Percentiles rank a stretch among this genome's conserved stretches.
Conservation (phyloP, 2,329 filamentous ascomycete species). For the Talaromyces sp. region DNA sequence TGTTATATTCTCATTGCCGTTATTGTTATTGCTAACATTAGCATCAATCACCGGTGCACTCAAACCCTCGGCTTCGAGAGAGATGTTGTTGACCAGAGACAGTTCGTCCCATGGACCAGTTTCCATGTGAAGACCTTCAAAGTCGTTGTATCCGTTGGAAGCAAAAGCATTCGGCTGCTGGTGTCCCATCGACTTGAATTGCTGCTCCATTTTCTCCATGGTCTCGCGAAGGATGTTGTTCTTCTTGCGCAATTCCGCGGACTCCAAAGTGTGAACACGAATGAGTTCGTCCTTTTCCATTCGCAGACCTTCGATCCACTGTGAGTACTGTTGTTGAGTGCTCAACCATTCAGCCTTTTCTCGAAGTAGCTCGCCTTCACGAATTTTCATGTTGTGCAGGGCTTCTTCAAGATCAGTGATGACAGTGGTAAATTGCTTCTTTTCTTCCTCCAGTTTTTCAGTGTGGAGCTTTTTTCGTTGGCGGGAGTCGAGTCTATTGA, state of each 20-base stretch:
- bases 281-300: conserved; percentile 92
- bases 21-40: conserved; percentile 19
- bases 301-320: conserved; percentile 71
- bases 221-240: conserved; percentile 73
- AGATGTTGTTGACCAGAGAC: conserved; percentile 66
- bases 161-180: conserved; percentile 55
- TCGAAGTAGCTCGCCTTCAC: conserved; percentile 49
- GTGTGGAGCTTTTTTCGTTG: conserved; percentile 99
- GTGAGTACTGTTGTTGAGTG: conserved; percentile 70
- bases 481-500: conserved; percentile 80
- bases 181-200: conserved; percentile 27
- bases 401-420: conserved; percentile 78
- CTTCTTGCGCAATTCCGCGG: conserved; percentile 87
- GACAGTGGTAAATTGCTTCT: conserved; percentile 79
- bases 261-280: conserved; percentile 82
- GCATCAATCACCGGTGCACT: conserved; percentile 24
- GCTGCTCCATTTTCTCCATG: conserved; percentile 48
- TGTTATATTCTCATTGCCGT: conserved; percentile 31
- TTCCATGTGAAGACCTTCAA: conserved; percentile 80
- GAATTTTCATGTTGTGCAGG: conserved; percentile 63
- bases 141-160: conserved; percentile 67
- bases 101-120: conserved; percentile 75
- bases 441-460: conserved; percentile 92
- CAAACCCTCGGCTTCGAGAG: conserved; percentile 41
- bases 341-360: conserved; percentile 64